These are phyloP conservation scores for Mallotus japonicus DNA, from an alignment of 441 rosid genomes.

Conservation along the genomic window DNA sequence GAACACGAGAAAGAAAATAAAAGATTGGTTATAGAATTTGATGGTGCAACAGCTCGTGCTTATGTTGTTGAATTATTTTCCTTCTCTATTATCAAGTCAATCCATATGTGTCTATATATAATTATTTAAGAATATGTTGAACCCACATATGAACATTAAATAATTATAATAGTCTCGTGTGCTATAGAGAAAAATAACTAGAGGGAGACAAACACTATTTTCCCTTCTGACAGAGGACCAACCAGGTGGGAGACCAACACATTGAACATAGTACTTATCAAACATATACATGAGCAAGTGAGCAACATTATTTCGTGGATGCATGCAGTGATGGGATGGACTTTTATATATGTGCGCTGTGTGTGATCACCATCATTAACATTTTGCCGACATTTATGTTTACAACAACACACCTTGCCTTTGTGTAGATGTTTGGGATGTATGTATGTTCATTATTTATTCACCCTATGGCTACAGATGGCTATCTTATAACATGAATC, in stretches of 20 bases:
- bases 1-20: too few relatives aligned
- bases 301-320: neutral
- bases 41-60: too few relatives aligned
- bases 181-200: neutral
- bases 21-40: too few relatives aligned
- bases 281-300: neutral
- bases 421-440: neutral
- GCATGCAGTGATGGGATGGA: too few relatives aligned
- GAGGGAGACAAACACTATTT: slow-evolving; percentile 14
- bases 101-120: too few relatives aligned
- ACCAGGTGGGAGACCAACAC: slow-evolving; percentile 23
- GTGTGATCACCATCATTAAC: slow-evolving; percentile 6
- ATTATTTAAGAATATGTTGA: neutral
- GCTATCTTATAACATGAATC: too few relatives aligned
- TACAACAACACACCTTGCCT: neutral
- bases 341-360: neutral
- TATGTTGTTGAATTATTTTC: too few relatives aligned
- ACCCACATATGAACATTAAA: neutral
- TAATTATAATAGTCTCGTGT: neutral
- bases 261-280: slow-evolving; percentile 11
- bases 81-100: neutral
- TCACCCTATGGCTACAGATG: too few relatives aligned
- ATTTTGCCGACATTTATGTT: slow-evolving; percentile 9
- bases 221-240: slow-evolving; percentile 10
- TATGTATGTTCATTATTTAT: too few relatives aligned